Evolutionary conservation across 2,329 filamentous ascomycete species (phyloP).

Genomic region (Colletotrichum sp.): DNA sequence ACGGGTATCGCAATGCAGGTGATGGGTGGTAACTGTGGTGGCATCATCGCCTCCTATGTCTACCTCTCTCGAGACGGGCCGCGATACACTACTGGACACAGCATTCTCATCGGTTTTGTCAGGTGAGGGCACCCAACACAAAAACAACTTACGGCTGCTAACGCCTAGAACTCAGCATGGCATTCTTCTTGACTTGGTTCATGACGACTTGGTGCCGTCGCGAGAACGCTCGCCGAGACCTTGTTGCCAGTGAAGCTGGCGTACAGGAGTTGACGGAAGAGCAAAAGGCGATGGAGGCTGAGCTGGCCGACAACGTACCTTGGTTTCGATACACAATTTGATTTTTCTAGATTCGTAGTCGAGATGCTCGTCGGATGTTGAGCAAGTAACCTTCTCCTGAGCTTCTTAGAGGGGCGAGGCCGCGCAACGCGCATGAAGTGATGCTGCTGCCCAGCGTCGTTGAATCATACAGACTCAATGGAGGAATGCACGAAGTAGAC

Average conservation of each 20-base stretch:
- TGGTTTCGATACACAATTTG: slow-evolving; percentile 35
- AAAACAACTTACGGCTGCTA: slow-evolving; percentile 8
- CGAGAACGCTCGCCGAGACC: slow-evolving; percentile 35
- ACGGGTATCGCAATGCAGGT: slow-evolving; percentile 59
- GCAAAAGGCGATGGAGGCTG: slow-evolving; percentile 31
- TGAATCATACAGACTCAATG: background rate
- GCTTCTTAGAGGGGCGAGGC: background rate
- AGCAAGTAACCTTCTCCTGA: background rate
- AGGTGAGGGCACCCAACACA: background rate
- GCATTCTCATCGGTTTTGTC: slow-evolving; percentile 43
- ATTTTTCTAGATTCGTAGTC: background rate
- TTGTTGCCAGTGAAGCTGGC: slow-evolving; percentile 11
- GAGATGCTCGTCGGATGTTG: background rate
- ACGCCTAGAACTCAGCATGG: slow-evolving; percentile 22
- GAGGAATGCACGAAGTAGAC: background rate
- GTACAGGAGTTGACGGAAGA: slow-evolving; percentile 29
- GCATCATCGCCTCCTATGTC: slow-evolving; percentile 52
- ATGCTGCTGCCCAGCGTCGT: background rate
- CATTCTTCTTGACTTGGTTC: slow-evolving; percentile 33
- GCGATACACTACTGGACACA: slow-evolving; percentile 49
- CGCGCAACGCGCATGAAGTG: background rate
- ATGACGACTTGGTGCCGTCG: slow-evolving; percentile 34
- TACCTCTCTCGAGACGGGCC: slow-evolving; percentile 47
- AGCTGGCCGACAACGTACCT: slow-evolving; percentile 33
- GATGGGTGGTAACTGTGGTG: slow-evolving; percentile 52